Conservation (phyloP, 2,329 filamentous ascomycete genomes). For the Ophiosphaerella herpotricha region DNA sequence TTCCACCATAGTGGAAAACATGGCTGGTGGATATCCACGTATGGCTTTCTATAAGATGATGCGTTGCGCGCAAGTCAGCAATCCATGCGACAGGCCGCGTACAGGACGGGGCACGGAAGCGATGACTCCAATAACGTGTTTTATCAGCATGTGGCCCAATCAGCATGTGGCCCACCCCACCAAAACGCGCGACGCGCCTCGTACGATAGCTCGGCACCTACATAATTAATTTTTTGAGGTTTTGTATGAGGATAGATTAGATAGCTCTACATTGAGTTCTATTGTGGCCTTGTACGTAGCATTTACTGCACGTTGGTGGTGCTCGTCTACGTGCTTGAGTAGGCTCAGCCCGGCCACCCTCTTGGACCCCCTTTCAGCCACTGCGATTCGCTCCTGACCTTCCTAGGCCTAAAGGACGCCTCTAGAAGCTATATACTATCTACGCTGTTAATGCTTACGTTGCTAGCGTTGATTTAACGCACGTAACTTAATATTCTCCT, state of each 20-base stretch:
- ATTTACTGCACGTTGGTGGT: constrained; percentile 11
- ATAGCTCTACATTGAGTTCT: constrained; percentile 6
- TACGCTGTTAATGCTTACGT: constrained; percentile 2
- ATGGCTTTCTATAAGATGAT: too few relatives aligned
- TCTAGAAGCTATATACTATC: constrained; percentile 13
- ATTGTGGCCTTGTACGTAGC: constrained; percentile 8
- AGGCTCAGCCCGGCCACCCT: background rate
- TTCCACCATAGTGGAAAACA: too few relatives aligned
- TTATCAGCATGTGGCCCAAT: too few relatives aligned
- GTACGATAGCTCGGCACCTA: constrained; percentile 1
- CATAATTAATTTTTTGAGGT: constrained; percentile 3
- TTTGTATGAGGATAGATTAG: constrained; percentile 3
- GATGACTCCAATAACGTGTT: too few relatives aligned
- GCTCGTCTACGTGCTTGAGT: constrained; percentile 3
- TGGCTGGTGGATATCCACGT: too few relatives aligned
- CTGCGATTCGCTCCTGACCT: background rate
- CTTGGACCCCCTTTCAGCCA: constrained; percentile 1
- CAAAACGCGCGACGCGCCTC: constrained; percentile 3
- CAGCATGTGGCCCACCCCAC: background rate
- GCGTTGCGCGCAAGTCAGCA: too few relatives aligned
- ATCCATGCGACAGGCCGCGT: too few relatives aligned
- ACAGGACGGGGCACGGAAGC: too few relatives aligned
- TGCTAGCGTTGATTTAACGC: too few relatives aligned
- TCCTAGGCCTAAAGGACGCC: constrained; percentile 4
- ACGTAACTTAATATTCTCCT: too few relatives aligned